Evolutionary conservation across 495 filamentous ascomycete species (phyloP).

Genomic region (Penicillium daleae): DNA sequence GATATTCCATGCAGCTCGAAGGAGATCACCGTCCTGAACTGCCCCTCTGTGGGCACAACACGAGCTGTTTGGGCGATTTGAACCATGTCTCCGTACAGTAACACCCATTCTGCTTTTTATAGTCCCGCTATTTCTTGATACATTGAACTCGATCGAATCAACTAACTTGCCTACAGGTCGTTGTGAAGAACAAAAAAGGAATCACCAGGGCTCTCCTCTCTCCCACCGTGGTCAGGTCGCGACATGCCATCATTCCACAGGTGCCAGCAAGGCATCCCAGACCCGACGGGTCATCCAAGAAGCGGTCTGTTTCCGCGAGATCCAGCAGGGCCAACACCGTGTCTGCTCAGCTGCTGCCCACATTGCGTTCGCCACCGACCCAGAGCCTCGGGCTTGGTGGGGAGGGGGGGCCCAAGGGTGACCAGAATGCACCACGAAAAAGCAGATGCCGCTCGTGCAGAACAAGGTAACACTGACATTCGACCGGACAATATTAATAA

Average conservation of each 20-base stretch:
- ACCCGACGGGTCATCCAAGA: not conserved
- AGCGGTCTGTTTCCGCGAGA: constrained; percentile 12
- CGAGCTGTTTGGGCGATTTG: not conserved
- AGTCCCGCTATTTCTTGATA: not conserved
- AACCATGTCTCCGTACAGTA: no score
- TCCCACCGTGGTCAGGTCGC: not conserved
- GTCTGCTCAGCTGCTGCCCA: not conserved
- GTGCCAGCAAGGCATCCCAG: not conserved
- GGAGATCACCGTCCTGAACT: not conserved
- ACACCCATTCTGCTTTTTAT: not conserved
- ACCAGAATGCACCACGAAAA: not conserved
- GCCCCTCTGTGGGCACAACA: not conserved
- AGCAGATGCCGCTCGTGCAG: constrained; percentile 4
- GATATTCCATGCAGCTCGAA: constrained; percentile 1
- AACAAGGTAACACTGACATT: constrained; percentile 6
- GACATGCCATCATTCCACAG: not conserved
- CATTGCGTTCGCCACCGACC: constrained; percentile 7
- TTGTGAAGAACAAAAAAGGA: not conserved
- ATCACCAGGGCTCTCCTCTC: not conserved
- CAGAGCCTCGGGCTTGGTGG: constrained; percentile 13
- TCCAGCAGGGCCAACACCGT: not conserved
- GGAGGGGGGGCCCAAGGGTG: constrained; percentile 7
- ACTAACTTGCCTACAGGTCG: not conserved
- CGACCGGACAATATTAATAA: not conserved
- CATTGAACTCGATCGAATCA: no score